A percentile compares a stretch with the other conserved stretches of the same genome.
These are phyloP conservation scores for Monoraphidium neglectum DNA, from an alignment of 139 green algal species.

Conservation along the genomic window DNA sequence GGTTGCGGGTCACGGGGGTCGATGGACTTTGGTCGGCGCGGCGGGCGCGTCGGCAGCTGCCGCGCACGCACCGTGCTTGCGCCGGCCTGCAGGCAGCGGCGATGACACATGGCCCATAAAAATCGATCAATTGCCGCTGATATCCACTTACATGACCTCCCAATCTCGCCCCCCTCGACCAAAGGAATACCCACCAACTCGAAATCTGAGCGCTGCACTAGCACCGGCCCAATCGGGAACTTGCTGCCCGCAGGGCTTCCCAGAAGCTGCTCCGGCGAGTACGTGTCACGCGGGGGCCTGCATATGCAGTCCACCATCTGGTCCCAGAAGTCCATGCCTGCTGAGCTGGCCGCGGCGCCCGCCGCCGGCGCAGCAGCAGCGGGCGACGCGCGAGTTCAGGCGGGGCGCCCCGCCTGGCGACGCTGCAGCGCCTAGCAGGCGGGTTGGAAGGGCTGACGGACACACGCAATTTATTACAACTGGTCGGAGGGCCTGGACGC, in stretches of 20 bases:
- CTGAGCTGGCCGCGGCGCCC: too few relatives aligned
- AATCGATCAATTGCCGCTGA: not conserved
- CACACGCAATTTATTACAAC: too few relatives aligned
- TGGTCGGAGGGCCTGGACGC: too few relatives aligned
- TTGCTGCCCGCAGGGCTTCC: not conserved
- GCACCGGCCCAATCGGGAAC: conserved; percentile 19
- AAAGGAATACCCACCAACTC: conserved; percentile 29
- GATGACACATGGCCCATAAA: not conserved
- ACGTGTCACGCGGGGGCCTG: conserved; percentile 60
- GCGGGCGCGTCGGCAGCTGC: not conserved
- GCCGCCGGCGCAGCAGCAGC: too few relatives aligned
- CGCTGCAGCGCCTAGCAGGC: too few relatives aligned
- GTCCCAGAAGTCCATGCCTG: conserved; percentile 62
- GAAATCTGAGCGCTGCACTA: conserved; percentile 16
- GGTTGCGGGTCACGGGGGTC: not conserved
- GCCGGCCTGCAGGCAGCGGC: not conserved
- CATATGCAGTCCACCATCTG: conserved; percentile 83
- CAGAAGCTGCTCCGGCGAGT: not conserved
- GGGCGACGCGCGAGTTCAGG: too few relatives aligned
- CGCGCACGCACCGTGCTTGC: not conserved
- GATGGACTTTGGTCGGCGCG: not conserved
- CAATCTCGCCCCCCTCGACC: not conserved
- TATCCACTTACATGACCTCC: not conserved
- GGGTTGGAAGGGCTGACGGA: too few relatives aligned
- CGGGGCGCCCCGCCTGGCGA: too few relatives aligned